Evolutionary conservation across 2,329 filamentous ascomycete genomes (phyloP).

Genomic region (Aaosphaeria arxii): DNA sequence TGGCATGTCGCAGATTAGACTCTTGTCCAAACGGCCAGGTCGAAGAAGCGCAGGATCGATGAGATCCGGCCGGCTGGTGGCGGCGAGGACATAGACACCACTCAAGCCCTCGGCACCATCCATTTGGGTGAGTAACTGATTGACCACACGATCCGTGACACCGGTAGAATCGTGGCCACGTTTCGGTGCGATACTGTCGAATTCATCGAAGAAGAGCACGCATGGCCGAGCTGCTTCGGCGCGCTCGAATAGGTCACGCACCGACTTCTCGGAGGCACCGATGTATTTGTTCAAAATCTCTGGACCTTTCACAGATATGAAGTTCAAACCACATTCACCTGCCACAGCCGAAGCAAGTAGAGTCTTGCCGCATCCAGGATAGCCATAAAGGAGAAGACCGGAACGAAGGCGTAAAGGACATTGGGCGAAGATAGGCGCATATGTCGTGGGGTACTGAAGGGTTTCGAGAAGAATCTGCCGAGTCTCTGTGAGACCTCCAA

Average conservation of each 20-base stretch:
- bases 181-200: conserved; percentile 96
- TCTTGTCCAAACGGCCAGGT: conserved; percentile 91
- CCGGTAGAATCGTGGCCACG: conserved; percentile 95
- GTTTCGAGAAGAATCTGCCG: conserved; percentile 92
- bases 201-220: conserved; percentile 97
- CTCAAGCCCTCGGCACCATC: conserved; percentile 93
- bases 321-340: conserved; percentile 95
- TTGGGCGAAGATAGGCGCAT: conserved; percentile 94
- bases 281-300: conserved; percentile 99
- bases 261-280: conserved; percentile 92
- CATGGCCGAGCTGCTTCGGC: conserved; percentile 89
- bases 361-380: conserved; percentile 94
- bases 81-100: conserved; percentile 94
- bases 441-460: conserved; percentile 93
- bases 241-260: conserved; percentile 91
- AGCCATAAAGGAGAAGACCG: conserved; percentile 89
- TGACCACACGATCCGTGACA: conserved; percentile 97
- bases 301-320: conserved; percentile 96
- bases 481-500: conserved; percentile 83
- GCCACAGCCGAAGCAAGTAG: conserved; percentile 95
- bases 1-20: conserved; percentile 86
- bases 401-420: conserved; percentile 93
- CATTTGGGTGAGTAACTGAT: conserved; percentile 98
- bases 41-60: conserved; percentile 92
- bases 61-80: conserved; percentile 87